phyloP scores from a whole-genome alignment of 2,329 filamentous ascomycete species.

The Leptoxyphium fumago region DNA sequence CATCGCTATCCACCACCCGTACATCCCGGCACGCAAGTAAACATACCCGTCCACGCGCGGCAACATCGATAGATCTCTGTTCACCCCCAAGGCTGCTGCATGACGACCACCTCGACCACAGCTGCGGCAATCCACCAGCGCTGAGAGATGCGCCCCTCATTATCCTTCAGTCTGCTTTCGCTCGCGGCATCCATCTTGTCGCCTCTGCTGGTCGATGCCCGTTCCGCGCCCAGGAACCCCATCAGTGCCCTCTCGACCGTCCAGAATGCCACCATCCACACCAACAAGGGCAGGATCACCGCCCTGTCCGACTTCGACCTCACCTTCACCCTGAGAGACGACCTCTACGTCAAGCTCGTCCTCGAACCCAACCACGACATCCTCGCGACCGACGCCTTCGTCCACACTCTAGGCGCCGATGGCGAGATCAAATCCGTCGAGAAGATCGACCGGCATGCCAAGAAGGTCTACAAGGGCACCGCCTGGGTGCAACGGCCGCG shows the following conservation, averaged over 20 bases:
- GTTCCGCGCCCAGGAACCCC: conserved; percentile 59
- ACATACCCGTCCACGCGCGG: too few species aligned
- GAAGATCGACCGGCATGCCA: conserved; percentile 53
- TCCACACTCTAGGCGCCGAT: conserved; percentile 58
- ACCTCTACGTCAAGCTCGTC: conserved; percentile 59
- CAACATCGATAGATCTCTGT: too few species aligned
- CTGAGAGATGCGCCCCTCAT: neutral
- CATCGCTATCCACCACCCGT: too few species aligned
- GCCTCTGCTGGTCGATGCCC: conserved; percentile 11
- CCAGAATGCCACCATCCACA: conserved; percentile 62
- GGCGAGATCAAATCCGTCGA: conserved; percentile 55
- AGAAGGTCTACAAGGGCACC: conserved; percentile 73
- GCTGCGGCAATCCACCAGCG: neutral
- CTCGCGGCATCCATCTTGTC: conserved; percentile 10
- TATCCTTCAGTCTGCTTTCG: conserved; percentile 4
- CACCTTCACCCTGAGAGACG: conserved; percentile 54
- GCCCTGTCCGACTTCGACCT: conserved; percentile 74
- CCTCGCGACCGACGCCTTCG: conserved; percentile 56
- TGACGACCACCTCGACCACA: neutral
- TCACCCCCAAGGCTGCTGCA: neutral
- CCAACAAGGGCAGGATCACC: conserved; percentile 63
- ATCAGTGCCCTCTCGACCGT: conserved; percentile 59
- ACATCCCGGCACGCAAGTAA: too few species aligned
- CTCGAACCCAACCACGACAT: conserved; percentile 89
- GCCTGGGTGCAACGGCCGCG: conserved; percentile 50